These are phyloP conservation scores for Pochonia chlamydosporia DNA, from an alignment of 2,329 filamentous ascomycete genomes.

Conservation along the genomic window DNA sequence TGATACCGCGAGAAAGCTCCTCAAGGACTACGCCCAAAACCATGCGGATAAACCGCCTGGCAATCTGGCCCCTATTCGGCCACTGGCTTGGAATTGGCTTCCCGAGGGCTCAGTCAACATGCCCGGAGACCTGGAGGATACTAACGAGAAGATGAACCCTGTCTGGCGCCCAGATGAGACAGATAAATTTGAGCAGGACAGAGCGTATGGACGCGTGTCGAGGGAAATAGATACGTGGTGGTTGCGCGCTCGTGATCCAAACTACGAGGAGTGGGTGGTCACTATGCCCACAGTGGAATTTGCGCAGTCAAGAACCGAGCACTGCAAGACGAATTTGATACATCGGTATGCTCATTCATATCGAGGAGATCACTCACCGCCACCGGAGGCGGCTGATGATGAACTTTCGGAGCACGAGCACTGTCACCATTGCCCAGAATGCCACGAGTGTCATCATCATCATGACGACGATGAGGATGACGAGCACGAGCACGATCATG, in stretches of 20 bases:
- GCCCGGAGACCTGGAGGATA: constrained; percentile 26
- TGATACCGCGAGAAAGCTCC: constrained; percentile 45
- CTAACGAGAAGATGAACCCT: constrained; percentile 39
- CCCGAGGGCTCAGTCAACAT: constrained; percentile 30
- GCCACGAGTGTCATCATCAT: constrained; percentile 19
- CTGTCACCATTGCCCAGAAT: constrained; percentile 27
- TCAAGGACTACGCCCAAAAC: constrained; percentile 48
- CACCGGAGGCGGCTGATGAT: constrained; percentile 30
- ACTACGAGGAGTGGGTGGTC: constrained; percentile 53
- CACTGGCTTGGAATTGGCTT: constrained; percentile 51
- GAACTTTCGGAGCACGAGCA: constrained; percentile 32
- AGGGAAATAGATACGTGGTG: constrained; percentile 62
- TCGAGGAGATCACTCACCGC: constrained; percentile 33
- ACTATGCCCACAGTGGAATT: constrained; percentile 56
- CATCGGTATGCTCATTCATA: constrained; percentile 46
- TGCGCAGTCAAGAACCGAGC: constrained; percentile 50
- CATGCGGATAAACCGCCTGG: constrained; percentile 44
- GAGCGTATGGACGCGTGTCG: constrained; percentile 54
- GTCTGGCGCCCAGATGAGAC: constrained; percentile 46
- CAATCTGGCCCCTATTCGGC: constrained; percentile 42
- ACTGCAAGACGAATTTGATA: constrained; percentile 54
- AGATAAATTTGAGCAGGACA: constrained; percentile 55
- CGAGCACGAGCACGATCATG: constrained; percentile 12
- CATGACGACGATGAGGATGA: constrained; percentile 23
- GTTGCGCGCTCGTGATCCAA: constrained; percentile 53